Base-by-base conservation (phyloP, 495 filamentous ascomycete genomes). In the Hypoxylon intermedium region DNA sequence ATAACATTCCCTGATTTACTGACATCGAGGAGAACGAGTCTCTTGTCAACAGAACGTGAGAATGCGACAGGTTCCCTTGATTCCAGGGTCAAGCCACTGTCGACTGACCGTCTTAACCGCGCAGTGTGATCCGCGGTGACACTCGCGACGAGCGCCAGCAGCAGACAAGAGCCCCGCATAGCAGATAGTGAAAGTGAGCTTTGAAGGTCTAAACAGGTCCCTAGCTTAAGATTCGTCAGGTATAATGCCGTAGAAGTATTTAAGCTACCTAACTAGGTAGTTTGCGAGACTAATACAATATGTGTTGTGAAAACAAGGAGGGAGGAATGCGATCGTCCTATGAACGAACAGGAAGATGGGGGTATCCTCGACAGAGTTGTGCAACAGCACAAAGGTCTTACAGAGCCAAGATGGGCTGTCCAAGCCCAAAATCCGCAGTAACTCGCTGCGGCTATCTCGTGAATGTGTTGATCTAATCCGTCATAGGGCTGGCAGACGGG, bases 361-460 rank as follows among this genome's bases (percentile, higher is more conserved):
- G 19, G 9, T 7, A 20, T 31, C 49, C 41, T 40, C 47, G 18
- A 50, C 33, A 38, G 50, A 55, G 49, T 19, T 47, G 20, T 36
- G 44, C 26, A 46, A 56, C 31, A 31, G 55, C 51, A 43, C n/a
- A 55, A 47, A 42, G 31, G 46, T 19, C 16, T 23, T 47, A 30
- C 31, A 51, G 36, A 42, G 61, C 62, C 62, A 60, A 65, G 55
- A 43, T 40, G 44, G 20, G 40, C 46, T 46, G 55, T 65, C 19
- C 52, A 52, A 28, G 13, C 19, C 61, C 11, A 31, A 34, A 48
- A 40, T 38, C 51, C 24, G 41, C 44, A 44, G 3, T 6, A 37
- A 40, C 41, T 58, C 23, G 19, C 34, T 43, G 41, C 46, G 19
- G 41, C 24, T 30, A 31, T 31, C 44, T 60, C 47, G 42, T 28